Evolutionary conservation across 2,329 filamentous ascomycete species (phyloP).

Genomic region (Sporothrix pallida): DNA sequence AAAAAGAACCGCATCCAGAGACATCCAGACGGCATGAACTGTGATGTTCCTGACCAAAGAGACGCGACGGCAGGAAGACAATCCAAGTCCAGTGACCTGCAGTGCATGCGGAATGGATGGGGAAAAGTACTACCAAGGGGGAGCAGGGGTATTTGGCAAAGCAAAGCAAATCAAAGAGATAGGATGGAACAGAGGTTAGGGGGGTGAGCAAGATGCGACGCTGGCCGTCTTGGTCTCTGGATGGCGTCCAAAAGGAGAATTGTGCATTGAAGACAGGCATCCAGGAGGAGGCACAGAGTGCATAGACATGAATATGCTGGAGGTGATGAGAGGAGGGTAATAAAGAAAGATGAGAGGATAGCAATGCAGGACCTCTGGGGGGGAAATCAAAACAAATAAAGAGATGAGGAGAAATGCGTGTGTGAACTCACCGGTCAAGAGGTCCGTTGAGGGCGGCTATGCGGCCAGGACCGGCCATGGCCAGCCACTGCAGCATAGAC

Average conservation of each 20-base stretch:
- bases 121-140: conserved; percentile 12
- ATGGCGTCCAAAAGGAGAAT: neutral
- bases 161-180: neutral
- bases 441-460: conserved; percentile 76
- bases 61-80: conserved; percentile 32
- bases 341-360: conserved; percentile 24
- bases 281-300: conserved; percentile 3
- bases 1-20: neutral
- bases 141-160: neutral
- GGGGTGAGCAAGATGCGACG: conserved; percentile 18
- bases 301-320: neutral
- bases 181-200: neutral
- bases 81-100: conserved; percentile 36
- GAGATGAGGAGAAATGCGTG: neutral
- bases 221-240: neutral
- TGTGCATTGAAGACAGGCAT: neutral
- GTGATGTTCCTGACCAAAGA: conserved; percentile 8
- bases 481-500: conserved; percentile 76
- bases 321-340: conserved; percentile 10
- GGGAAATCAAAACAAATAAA: conserved; percentile 8
- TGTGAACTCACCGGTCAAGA: conserved; percentile 81
- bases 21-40: neutral
- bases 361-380: conserved; percentile 10
- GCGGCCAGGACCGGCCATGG: conserved; percentile 74
- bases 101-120: conserved; percentile 33